Evolutionary conservation across 306 rosid species (phyloP), one percentile per base, ranked within the genome.

Genomic region (Lathyrus tuberosus): DNA sequence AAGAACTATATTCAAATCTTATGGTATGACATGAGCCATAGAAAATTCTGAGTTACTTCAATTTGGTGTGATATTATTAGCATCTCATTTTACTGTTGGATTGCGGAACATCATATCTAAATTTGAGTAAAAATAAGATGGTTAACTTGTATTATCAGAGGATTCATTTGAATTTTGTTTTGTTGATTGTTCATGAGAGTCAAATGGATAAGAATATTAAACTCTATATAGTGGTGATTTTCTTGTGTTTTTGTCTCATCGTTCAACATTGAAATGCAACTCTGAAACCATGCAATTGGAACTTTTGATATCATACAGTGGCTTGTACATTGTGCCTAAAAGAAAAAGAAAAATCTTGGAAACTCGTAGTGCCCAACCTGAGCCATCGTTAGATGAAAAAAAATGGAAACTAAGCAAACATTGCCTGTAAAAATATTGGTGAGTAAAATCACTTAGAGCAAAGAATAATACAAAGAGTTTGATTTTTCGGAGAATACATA

Each of bases 171-270:
- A 91, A 72, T 80, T 69, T 84, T 28, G 31, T 73, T 54, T 86
- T 91, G 2, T 77, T 89, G 88, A 78, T 74, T 77, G 66, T 77
- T 64, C 83, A 83, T n/a, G 69, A 70, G 75, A 60, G 40, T 79
- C 17, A 81, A 72, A 70, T 75, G 81, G 81, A 74, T 81, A 8
- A 78, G 28, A 58, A 12, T 71, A 61, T 62, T 81, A 5, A 86
- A 71, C 54, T 75, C 80, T 54, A n/a, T 83, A 49, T 89, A 92
- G 96, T 89, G 96, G 96, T 0, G 44, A 16, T 70, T 51, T 68
- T 80, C 74, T 2, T 84, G 84, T 70, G 5, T 42, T n/a, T 43
- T 84, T 15, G 72, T 82, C 58, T 81, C 92, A 18, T 72, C 74
- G 67, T 31, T 86, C 51, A 77, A 85, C 78, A 47, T 80, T 33